Base-by-base conservation (phyloP, 2,329 filamentous ascomycete genomes). In the Alternaria sp. region DNA sequence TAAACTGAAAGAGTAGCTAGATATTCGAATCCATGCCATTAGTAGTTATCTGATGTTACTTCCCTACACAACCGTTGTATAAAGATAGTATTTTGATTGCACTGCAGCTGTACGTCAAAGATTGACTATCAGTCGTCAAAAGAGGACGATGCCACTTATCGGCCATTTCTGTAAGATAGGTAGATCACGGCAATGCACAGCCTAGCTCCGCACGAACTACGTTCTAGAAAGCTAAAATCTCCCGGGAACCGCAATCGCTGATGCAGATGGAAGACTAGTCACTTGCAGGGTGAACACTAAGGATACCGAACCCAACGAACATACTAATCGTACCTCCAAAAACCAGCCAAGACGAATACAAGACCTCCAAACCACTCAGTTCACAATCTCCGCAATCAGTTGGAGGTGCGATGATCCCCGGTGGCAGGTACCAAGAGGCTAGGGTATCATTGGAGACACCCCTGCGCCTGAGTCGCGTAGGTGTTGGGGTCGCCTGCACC, bases 1-100 rank as follows among this genome's bases (percentile, higher is more conserved):
- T n/a, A 85, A 87, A 22, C 66, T 87, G 65, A 81, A 83, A 62
- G 27, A 71, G 40, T 54, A 60, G 28, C 5, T 41, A 41, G 11
- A 30, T 11, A 1, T 4, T 3, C 12, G 12, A 40, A 30, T 52
- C 6, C 18, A 50, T 36, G 14, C 1, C 14, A 16, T 10, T 50
- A 14, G 0, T 8, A 3, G 4, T 8, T 50, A 8, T 50, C 14
- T n/a, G 2, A 27, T 9, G 14, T 18, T 50, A 14, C 8, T 27
- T n/a, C 10, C 4, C 27, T 6, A 2, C 1, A 22, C 2, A 14
- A 50, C 11, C 3, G 7, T 27, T 11, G 8, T 1, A 25, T 25
- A 34, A 22, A 8, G 10, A 50, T 36, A 14, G 20, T 36, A 12
- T 6, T 11, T 7, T 5, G 20, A 25, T 4, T 34, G 14, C 32